phyloP scores from a whole-genome alignment of 257 asterid species.

The Phtheirospermum japonicum region DNA sequence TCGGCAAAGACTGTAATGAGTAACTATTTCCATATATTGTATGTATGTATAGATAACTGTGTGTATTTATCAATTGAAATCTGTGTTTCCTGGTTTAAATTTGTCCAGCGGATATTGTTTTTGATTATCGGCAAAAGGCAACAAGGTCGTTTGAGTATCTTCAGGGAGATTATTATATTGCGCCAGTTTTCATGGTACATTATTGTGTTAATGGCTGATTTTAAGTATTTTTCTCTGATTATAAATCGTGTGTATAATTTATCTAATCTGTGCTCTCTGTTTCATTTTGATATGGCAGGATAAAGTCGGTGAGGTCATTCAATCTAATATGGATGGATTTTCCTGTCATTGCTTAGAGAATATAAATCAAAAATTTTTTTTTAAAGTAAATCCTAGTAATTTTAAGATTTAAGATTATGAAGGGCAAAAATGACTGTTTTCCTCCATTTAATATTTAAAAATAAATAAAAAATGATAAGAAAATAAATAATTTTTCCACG shows the following conservation, averaged over 20 bases:
- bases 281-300: slow-evolving; percentile 53
- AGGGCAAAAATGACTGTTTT: no score
- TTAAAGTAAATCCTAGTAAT: no score
- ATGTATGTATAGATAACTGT: background rate
- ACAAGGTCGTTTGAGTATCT: slow-evolving; percentile 88
- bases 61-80: background rate
- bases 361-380: background rate
- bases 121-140: slow-evolving; percentile 88
- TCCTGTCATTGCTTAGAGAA: slow-evolving; percentile 14
- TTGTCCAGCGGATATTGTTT: slow-evolving; percentile 85
- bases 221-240: background rate
- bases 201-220: slow-evolving; percentile 4
- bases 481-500: no score
- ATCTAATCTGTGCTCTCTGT: slow-evolving; percentile 11
- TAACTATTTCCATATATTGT: background rate
- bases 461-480: no score
- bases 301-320: slow-evolving; percentile 78
- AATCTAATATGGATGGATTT: slow-evolving; percentile 22
- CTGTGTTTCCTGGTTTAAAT: slow-evolving; percentile 4
- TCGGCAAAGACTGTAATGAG: slow-evolving; percentile 63
- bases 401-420: no score
- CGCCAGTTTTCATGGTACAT: slow-evolving; percentile 76
- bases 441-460: no score
- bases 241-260: background rate
- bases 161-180: slow-evolving; percentile 93